These are phyloP conservation scores for Aegilops bicornis DNA, from an alignment of 176 grass and related monocot genomes.

Conservation along the genomic window DNA sequence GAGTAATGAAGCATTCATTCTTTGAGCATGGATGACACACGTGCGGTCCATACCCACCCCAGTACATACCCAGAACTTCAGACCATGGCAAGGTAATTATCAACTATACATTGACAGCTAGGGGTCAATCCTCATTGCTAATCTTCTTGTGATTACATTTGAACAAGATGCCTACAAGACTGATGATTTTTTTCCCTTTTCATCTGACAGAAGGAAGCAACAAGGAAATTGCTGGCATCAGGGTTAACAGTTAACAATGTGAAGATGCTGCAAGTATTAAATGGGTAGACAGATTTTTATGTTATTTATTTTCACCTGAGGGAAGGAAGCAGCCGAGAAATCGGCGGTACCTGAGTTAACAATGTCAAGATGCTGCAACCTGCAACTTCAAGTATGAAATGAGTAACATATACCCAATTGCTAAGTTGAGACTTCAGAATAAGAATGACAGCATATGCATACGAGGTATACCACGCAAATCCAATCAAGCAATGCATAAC, in stretches of 20 bases:
- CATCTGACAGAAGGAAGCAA: slow-evolving; percentile 9
- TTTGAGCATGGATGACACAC: neutral
- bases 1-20: neutral
- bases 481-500: neutral
- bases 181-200: neutral
- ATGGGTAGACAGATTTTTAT: neutral
- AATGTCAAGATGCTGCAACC: neutral
- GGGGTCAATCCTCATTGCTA: neutral
- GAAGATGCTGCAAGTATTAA: slow-evolving; percentile 8
- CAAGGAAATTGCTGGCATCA: neutral
- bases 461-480: slow-evolving; percentile 19
- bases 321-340: slow-evolving; percentile 8
- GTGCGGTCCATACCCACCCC: neutral
- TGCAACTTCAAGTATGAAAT: slow-evolving; percentile 12
- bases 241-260: neutral
- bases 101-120: neutral
- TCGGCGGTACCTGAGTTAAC: neutral
- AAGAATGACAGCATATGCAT: neutral
- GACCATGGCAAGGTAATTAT: neutral
- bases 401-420: slow-evolving; percentile 12
- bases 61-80: slow-evolving; percentile 21
- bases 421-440: slow-evolving; percentile 6
- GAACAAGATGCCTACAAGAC: neutral
- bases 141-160: neutral
- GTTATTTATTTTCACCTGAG: neutral